A percentile compares a stretch with the other conserved stretches of the same genome.
Conservation (phyloP, 192 early-diverging fungal species). For the Umbelopsis sp. region DNA sequence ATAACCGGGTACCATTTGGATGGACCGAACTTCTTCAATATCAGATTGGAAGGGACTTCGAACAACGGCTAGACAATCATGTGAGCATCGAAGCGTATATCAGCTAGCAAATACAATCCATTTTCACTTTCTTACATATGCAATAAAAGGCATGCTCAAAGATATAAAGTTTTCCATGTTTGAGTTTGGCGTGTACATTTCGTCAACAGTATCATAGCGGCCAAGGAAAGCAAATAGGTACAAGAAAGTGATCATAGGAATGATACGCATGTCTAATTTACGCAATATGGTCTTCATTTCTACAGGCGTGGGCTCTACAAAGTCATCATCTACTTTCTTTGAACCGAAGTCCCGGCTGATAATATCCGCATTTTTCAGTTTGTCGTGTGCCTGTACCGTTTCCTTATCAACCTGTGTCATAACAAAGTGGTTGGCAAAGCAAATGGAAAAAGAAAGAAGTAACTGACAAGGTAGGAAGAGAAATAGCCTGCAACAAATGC, state of each 20-base stretch:
- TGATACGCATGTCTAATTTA: conserved; percentile 65
- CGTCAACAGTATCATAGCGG: conserved; percentile 64
- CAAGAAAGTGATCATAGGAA: conserved; percentile 62
- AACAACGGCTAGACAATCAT: conserved; percentile 57
- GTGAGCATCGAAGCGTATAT: background rate
- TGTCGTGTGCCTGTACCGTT: background rate
- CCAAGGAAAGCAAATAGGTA: conserved; percentile 73
- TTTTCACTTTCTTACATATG: conserved; percentile 40
- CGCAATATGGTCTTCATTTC: conserved; percentile 49
- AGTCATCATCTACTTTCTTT: background rate
- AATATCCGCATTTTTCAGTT: background rate
- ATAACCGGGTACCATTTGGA: conserved; percentile 58
- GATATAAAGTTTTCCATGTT: background rate
- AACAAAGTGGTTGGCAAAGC: background rate
- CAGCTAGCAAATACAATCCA: background rate
- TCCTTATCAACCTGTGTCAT: background rate
- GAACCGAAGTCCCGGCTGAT: background rate
- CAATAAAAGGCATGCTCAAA: conserved; percentile 53
- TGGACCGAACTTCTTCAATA: conserved; percentile 61
- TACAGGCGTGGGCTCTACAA: conserved; percentile 19
- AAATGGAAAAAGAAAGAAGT: background rate
- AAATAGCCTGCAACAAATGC: background rate
- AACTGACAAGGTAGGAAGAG: background rate
- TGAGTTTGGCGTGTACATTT: background rate
- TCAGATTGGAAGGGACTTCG: conserved; percentile 74